Percentiles rank a stretch among this genome's conserved stretches.
phyloP scores from a whole-genome alignment of 495 filamentous ascomycete species.

The Arthonia radiata region DNA sequence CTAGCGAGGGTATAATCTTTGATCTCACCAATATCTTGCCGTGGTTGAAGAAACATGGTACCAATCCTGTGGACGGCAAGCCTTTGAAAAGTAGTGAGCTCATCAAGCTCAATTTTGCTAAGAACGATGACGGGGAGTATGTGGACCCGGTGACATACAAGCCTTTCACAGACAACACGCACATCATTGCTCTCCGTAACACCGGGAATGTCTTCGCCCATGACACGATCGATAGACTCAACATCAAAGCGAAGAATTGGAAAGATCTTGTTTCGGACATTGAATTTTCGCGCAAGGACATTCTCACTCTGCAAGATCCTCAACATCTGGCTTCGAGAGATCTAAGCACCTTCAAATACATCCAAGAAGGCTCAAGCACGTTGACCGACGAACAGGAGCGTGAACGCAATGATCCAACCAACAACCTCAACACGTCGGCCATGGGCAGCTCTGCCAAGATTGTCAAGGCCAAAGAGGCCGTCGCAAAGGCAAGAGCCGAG shows the following conservation, averaged over 20 bases:
- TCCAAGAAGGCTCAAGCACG: conserved; percentile 56
- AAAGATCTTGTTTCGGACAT: conserved; percentile 66
- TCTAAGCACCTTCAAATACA: conserved; percentile 68
- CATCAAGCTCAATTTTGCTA: conserved; percentile 72
- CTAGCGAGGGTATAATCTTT: conserved; percentile 51
- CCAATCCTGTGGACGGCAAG: conserved; percentile 67
- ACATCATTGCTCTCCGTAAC: conserved; percentile 71
- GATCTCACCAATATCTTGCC: conserved; percentile 67
- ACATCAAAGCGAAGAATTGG: conserved; percentile 97
- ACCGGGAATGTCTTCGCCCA: conserved; percentile 88
- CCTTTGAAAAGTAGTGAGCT: conserved; percentile 59
- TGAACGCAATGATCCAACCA: conserved; percentile 27
- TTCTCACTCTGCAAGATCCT: conserved; percentile 91
- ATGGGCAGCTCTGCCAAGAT: conserved; percentile 70
- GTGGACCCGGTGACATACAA: conserved; percentile 96
- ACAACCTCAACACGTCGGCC: conserved; percentile 48
- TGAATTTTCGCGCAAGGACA: conserved; percentile 74
- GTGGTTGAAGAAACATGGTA: conserved; percentile 76
- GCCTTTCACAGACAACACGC: conserved; percentile 90
- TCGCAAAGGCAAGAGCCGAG: conserved; percentile 53
- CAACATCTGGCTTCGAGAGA: conserved; percentile 71
- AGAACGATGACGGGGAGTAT: conserved; percentile 81
- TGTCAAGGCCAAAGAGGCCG: conserved; percentile 72
- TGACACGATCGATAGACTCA: conserved; percentile 84
- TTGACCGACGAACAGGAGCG: conserved; percentile 35